Conservation (phyloP, 805 yeast species). For the Saccharomycopsis schoenii region DNA sequence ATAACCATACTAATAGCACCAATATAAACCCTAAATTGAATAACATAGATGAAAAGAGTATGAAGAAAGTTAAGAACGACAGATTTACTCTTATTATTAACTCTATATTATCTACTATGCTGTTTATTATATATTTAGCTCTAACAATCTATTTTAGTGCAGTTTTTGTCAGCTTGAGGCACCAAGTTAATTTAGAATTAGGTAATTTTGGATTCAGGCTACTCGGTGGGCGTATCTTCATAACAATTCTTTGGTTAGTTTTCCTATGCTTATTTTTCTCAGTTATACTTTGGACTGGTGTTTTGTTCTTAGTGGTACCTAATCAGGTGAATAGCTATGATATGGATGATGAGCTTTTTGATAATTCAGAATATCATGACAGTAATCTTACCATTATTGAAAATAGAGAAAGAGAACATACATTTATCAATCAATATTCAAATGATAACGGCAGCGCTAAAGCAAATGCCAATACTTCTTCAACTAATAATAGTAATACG, state of each 20-base stretch:
- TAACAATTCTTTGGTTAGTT: constrained; percentile 32
- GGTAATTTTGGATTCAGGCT: constrained; percentile 38
- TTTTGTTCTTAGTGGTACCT: constrained; percentile 48
- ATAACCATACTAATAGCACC: background rate
- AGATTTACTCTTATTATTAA: background rate
- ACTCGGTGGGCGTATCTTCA: constrained; percentile 34
- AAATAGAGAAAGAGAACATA: constrained; percentile 4
- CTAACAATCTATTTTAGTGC: constrained; percentile 19
- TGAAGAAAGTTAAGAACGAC: background rate
- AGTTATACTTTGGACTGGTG: constrained; percentile 31
- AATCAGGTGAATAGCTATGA: constrained; percentile 6
- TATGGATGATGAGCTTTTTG: constrained; percentile 2
- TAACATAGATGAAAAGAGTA: background rate
- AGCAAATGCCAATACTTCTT: background rate
- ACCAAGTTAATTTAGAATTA: constrained; percentile 27
- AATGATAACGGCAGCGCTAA: background rate
- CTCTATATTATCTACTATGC: constrained; percentile 21
- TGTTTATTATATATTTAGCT: constrained; percentile 27
- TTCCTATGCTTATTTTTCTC: constrained; percentile 20
- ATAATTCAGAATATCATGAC: background rate
- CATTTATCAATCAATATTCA: background rate
- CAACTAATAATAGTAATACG: background rate
- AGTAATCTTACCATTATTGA: background rate
- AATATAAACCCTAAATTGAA: background rate
- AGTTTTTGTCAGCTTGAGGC: constrained; percentile 19